These are phyloP conservation scores for Aspergillus panamensis DNA, from an alignment of 495 filamentous ascomycete species.

Conservation along the genomic window DNA sequence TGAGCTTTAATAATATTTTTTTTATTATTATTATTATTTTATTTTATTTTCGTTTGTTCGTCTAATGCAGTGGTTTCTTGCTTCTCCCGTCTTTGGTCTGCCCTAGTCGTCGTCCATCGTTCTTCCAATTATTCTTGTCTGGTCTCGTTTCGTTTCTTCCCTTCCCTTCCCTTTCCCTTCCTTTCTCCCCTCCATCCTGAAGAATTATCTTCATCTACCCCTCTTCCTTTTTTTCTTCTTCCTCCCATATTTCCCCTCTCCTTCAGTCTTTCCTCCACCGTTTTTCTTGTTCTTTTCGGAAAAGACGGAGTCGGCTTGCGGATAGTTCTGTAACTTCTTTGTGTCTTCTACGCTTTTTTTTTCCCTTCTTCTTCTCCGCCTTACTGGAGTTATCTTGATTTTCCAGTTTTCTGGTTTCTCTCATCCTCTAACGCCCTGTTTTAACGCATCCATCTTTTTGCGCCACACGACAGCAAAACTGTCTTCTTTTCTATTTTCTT, in stretches of 20 bases:
- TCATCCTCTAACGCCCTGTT: slow-evolving; percentile 25
- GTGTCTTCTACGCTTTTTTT: slow-evolving; percentile 37
- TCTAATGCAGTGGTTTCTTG: too few species aligned
- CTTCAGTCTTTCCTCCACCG: slow-evolving; percentile 31
- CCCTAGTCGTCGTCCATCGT: slow-evolving; percentile 26
- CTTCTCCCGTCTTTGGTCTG: slow-evolving; percentile 27
- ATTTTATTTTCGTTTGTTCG: slow-evolving; percentile 27
- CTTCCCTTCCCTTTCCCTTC: slow-evolving; percentile 23
- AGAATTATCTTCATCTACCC: slow-evolving; percentile 39
- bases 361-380: slow-evolving; percentile 34
- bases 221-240: slow-evolving; percentile 43
- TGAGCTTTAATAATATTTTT: slow-evolving; percentile 6
- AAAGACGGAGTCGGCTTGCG: slow-evolving; percentile 46
- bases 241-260: slow-evolving; percentile 28
- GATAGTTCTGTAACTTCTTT: slow-evolving; percentile 36
- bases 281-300: slow-evolving; percentile 40
- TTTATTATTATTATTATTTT: slow-evolving; percentile 13
- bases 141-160: slow-evolving; percentile 16
- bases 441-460: slow-evolving; percentile 27
- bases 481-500: slow-evolving; percentile 16
- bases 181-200: slow-evolving; percentile 36
- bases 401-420: slow-evolving; percentile 24
- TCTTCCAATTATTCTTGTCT: slow-evolving; percentile 16
- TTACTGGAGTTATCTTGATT: slow-evolving; percentile 36
- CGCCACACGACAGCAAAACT: slow-evolving; percentile 31